phyloP scores from a whole-genome alignment of 331 rosid genomes.

The Pyracantha coccinea region DNA sequence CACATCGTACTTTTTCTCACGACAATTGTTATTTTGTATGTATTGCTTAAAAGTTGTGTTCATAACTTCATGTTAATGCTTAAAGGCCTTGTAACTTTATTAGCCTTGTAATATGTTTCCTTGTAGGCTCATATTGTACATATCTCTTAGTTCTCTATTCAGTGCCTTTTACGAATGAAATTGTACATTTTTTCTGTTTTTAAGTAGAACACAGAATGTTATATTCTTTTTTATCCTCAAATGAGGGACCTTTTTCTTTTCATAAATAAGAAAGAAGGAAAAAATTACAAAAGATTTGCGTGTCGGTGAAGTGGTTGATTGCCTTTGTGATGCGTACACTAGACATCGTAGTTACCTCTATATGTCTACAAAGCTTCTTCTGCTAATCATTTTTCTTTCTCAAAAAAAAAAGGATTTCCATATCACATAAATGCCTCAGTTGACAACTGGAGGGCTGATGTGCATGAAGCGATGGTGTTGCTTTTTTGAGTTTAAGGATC shows the following conservation, averaged over 20 bases:
- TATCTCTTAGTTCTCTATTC: background rate
- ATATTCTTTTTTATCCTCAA: background rate
- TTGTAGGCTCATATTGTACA: background rate
- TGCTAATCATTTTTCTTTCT: background rate
- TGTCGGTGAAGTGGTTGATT: background rate
- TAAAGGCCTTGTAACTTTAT: background rate
- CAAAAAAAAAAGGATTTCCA: background rate
- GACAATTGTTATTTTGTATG: background rate
- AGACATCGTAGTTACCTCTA: background rate
- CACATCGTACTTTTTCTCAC: background rate
- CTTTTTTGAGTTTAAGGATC: background rate
- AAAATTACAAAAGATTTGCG: background rate
- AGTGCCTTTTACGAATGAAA: background rate
- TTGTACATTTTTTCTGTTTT: background rate
- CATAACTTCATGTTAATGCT: background rate
- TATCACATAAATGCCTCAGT: background rate
- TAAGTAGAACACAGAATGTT: background rate
- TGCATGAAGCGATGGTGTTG: background rate
- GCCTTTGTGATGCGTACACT: background rate
- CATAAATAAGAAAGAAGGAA: background rate
- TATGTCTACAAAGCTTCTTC: background rate
- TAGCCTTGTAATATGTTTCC: background rate
- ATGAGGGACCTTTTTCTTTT: background rate
- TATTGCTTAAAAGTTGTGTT: background rate
- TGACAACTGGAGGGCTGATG: constrained; percentile 1